Percentiles rank a stretch among this genome's conserved stretches.
Conservation (phyloP, 2,329 filamentous ascomycete species). For the Aspergillus glaucus region DNA sequence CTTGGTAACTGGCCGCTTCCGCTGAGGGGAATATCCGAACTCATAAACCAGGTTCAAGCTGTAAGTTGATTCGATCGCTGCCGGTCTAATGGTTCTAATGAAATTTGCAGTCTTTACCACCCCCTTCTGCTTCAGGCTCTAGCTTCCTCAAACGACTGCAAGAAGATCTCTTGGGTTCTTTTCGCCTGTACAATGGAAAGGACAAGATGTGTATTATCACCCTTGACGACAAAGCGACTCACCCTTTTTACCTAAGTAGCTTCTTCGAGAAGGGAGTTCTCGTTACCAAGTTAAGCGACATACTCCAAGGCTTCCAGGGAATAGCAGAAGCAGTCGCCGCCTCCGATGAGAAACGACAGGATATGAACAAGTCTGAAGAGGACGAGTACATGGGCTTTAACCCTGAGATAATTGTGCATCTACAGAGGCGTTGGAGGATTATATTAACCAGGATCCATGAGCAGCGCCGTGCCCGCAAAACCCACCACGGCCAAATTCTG, state of each 20-base stretch:
- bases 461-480: background rate
- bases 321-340: background rate
- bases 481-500: constrained; percentile 1
- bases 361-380: background rate
- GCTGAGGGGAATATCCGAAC: constrained; percentile 1
- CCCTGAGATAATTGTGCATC: constrained; percentile 1
- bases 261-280: background rate
- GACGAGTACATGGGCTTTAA: constrained; percentile 6
- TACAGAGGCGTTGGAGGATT: constrained; percentile 10
- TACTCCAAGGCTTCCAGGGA: background rate
- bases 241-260: background rate
- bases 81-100: background rate
- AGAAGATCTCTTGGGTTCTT: constrained; percentile 5
- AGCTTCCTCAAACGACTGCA: constrained; percentile 2
- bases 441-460: constrained; percentile 2
- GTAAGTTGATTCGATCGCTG: background rate
- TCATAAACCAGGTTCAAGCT: constrained; percentile 1
- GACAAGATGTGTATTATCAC: constrained; percentile 8
- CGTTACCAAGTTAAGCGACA: constrained; percentile 1
- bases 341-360: background rate
- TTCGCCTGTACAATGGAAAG: constrained; percentile 7
- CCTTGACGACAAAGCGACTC: constrained; percentile 5
- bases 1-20: constrained; percentile 5
- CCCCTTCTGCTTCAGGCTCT: background rate
- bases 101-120: background rate